Evolutionary conservation across 768 basidiomycete species (phyloP), one percentile per base, ranked within the genome.

Genomic region (Albatrellus ellisii): DNA sequence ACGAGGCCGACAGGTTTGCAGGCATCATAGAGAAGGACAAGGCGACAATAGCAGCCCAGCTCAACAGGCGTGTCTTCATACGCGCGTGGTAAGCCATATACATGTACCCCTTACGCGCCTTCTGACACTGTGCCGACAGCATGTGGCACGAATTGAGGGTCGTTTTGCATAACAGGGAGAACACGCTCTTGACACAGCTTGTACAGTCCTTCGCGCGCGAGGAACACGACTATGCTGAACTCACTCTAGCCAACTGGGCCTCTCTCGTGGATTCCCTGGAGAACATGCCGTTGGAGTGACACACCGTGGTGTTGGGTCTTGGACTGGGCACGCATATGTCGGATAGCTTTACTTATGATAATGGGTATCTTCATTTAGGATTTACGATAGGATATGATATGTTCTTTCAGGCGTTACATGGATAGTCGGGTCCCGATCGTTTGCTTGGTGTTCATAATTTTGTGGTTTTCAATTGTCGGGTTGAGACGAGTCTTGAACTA

Each of bases 101-200:
- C 33, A 8, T 5, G 21, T 24, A 6, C 9, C n/a, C 9, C n/a
- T 29, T 29, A 8, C n/a, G 7, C 9, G 4, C 11, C 20, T 17
- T 5, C 18, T 15, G 11, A n/a, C 22, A 11, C 33, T 40, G 35
- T 28, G n/a, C 41, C 24, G 25, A 18, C 51, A 90, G 91, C 50
- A 75, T 95, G 73, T 97, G 91, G 90, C 86, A 94, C 53, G 91
- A 97, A 59, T 68, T 94, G n/a, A 77, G 87, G 18, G 85, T 90
- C 14, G 80, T 97, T 27, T 64, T 94, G 34, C 90, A 95, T 59
- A 90, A 92, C 49, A 69, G 83, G 42, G 91, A 95, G 62, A 87
- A 89, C 50, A 70, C 83, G 0, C 68, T 92, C 26, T 61, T 92
- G 21, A 82, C 83, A 0, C 68, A 79, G 46, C 65, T 81, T 2